Evolutionary conservation across 371 early-diverging fungal genomes (phyloP), one percentile per base, ranked within the genome.

Genomic region (Mucor indicus): DNA sequence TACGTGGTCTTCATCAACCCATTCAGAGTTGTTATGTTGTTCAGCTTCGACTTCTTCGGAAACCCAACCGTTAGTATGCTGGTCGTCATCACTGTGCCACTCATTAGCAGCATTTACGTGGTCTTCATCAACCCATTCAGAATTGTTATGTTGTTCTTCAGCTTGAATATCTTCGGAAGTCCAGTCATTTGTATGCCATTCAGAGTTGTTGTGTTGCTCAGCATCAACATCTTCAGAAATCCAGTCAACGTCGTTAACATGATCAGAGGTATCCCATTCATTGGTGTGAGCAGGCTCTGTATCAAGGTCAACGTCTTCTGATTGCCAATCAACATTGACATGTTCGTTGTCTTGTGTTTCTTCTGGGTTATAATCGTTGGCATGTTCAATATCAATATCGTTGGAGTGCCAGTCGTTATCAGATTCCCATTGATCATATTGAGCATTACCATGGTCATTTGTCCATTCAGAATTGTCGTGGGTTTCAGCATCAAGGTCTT

Each of bases 181-280:
- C 55, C 55, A 55, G 19, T 13, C 38, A 17, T 27, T 11, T 7
- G 7, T 11, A 7, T 27, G 29, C 35, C 35, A 33, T 33, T 33
- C 35, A 13, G 4, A 4, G 13, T 42, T 32, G 17, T 11, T 38
- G 10, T 24, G 22, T 8, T 50, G 40, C 9, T 38, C 48, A 22
- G 16, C 21, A n/a, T 52, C 53, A 22, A 44, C 29, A 4, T n/a
- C n/a, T 21, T 33, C 19, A 22, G 38, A 53, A 1, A 44, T 11
- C 59, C 59, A 59, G 15, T 53, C 59, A 44, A 29, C 25, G 35
- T 44, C 44, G 13, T 59, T 53, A n/a, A 3, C 12, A 10, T 55
- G 44, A 33, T 9, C n/a, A n/a, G n/a, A n/a, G n/a, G n/a, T n/a
- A n/a, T n/a, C n/a, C n/a, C n/a, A n/a, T n/a, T n/a, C n/a, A n/a